These are phyloP conservation scores for Tephrocybe rancida DNA, from an alignment of 768 basidiomycete genomes.

Conservation along the genomic window DNA sequence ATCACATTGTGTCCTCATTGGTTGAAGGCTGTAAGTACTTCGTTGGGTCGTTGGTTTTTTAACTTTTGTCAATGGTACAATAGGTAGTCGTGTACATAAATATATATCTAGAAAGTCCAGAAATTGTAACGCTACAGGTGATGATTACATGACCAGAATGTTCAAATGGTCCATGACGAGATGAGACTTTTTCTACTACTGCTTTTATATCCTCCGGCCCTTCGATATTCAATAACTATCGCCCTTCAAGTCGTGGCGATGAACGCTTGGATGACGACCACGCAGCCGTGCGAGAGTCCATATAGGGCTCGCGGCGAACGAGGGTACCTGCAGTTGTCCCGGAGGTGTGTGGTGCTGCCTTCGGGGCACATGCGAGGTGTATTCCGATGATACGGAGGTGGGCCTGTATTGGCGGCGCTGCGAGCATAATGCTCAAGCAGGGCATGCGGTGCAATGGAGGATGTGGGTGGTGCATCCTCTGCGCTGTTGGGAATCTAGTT, in stretches of 20 bases:
- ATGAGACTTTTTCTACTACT: neutral
- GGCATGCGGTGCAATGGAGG: neutral
- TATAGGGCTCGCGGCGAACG: neutral
- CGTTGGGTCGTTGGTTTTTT: too few relatives aligned
- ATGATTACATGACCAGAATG: neutral
- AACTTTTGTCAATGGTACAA: too few relatives aligned
- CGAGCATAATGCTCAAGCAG: conserved; percentile 11
- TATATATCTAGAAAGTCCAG: neutral
- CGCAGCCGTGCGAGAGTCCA: neutral
- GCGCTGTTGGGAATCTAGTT: conserved; percentile 8
- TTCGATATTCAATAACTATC: neutral
- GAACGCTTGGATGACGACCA: neutral
- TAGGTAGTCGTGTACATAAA: too few relatives aligned
- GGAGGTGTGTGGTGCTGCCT: neutral
- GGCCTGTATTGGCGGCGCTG: neutral
- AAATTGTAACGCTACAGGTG: neutral
- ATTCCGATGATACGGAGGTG: neutral
- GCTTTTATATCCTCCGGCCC: neutral
- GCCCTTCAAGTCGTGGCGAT: neutral
- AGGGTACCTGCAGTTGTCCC: neutral
- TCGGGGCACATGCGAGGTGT: neutral
- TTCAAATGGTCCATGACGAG: neutral
- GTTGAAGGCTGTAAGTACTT: too few relatives aligned
- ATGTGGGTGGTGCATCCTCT: neutral
- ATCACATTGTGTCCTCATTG: too few relatives aligned